These are phyloP conservation scores for Fusarium sp. DNA, from an alignment of 2,329 filamentous ascomycete species.

Conservation along the genomic window DNA sequence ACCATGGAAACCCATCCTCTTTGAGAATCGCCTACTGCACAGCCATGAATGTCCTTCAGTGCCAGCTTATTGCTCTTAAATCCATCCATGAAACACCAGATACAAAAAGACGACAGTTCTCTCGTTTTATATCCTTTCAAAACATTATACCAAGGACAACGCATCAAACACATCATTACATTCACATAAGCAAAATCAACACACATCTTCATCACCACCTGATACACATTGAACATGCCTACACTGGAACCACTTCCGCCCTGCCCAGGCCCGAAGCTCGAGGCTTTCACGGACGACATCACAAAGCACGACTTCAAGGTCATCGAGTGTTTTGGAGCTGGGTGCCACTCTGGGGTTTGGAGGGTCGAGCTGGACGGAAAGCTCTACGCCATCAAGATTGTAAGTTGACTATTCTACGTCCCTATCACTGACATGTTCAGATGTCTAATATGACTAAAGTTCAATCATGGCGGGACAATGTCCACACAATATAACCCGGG, in stretches of 20 bases:
- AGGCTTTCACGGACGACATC: conserved; percentile 21
- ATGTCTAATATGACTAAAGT: neutral
- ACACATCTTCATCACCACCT: neutral
- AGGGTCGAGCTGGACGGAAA: conserved; percentile 16
- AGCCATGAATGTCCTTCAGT: neutral
- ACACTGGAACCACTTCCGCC: conserved; percentile 4
- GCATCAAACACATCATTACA: neutral
- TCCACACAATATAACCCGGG: fast-evolving
- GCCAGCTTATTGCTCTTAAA: neutral
- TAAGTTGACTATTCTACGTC: neutral
- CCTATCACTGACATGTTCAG: too few species aligned
- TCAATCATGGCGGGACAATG: neutral
- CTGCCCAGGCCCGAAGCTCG: conserved; percentile 22
- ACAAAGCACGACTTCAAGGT: conserved; percentile 5
- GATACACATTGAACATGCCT: neutral
- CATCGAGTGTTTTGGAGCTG: neutral
- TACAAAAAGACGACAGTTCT: neutral
- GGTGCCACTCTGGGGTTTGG: neutral
- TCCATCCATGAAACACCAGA: neutral
- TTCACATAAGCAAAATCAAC: neutral
- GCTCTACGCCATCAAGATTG: conserved; percentile 14
- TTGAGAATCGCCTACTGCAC: too few species aligned
- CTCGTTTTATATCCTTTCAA: neutral
- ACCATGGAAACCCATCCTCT: neutral
- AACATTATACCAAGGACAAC: neutral